Evolutionary conservation across 371 early-diverging fungal species (phyloP), one percentile per base, ranked within the genome.

Genomic region (Ordospora pajunii): DNA sequence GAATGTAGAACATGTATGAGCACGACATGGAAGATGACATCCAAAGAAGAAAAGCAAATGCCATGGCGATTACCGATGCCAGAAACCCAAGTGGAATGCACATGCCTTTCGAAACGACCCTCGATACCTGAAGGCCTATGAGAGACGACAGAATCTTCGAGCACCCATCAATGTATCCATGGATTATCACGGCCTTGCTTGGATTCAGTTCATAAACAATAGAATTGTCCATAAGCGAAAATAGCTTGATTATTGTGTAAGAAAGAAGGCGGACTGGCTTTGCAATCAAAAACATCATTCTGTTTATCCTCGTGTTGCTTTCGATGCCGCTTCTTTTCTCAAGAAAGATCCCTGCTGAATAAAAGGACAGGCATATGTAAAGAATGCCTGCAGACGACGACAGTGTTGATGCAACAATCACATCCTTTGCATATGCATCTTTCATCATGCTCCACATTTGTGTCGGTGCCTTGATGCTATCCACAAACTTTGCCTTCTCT

Each of bases 291-390:
- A 74, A 77, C 53, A 75, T 23, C 22, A 74, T 44, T 25, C 37
- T 73, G 42, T 52, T 43, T 6, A 77, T 25, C 22, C 51, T 27
- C 12, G 68, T 64, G 21, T 22, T 23, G 19, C 17, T 58, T 12
- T 45, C 50, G 10, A 54, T 62, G 10, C 48, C 67, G 10, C 45
- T 54, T 46, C 52, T 74, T 69, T 79, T 73, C 68, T 82, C 82
- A 43, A 82, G 77, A 49, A 82, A 79, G 40, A 82, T 66, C 19
- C 71, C 46, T 53, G 77, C 78, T 52, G 74, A 63, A 64, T 79
- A 82, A 21, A 78, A 76, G 7, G 75, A 64, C 32, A 79, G 72
- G 25, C 78, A 78, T 17, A 76, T 74, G 19, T 67, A 73, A 17
- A 82, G 69, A 70, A 74, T 77, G 49, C 67, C 70, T 32, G 78